Evolutionary conservation across 129 eudicot species (phyloP), one percentile per base, ranked within the genome.

Genomic region (Cynara cardunculus): DNA sequence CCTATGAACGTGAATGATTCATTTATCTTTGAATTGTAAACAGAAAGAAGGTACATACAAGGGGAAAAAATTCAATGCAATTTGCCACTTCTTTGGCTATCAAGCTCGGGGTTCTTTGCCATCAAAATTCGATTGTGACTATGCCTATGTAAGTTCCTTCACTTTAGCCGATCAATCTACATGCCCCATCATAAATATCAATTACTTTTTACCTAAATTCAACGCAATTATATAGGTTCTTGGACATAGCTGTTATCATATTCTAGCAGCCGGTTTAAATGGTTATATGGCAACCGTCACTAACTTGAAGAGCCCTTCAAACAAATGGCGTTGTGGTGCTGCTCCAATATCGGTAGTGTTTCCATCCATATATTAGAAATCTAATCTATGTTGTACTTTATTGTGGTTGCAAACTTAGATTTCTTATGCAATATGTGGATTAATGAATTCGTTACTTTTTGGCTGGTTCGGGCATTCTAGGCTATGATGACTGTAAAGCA

Each of bases 101-200:
- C 99, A 95, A 90, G 99, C 99, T 78, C 97, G 99, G 8, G 99
- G 97, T 84, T 92, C 99, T 75, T 78, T 95, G 83, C 99, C 99
- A 2, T 95, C 99, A 61, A 95, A 95, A 59, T 95, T 95, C 70
- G 99, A 95, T 82, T 95, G 97, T 83, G 99, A 95, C 78, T 95
- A 88, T 84, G 97, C 97, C 49, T 95, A 87, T 78, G 99, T 95
- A 88, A 79, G 92, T 87, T 34, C 13, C 73, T 11, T 22, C 78
- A 61, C 22, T 83, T 77, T 49, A 25, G 21, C 18, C 46, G 49
- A 10, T 73, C 8, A 44, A 70, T 27, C 16, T 65, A 70, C 27
- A 18, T 7, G 22, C 16, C 39, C 31, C 8, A 70, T 28, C 16
- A 24, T 71, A 25, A 25, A 24, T 46, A 74, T 64, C 27, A 71